Percentiles rank a stretch among this genome's conserved stretches.
Conservation (phyloP, 768 basidiomycete species). For the Lactarius psammicola region DNA sequence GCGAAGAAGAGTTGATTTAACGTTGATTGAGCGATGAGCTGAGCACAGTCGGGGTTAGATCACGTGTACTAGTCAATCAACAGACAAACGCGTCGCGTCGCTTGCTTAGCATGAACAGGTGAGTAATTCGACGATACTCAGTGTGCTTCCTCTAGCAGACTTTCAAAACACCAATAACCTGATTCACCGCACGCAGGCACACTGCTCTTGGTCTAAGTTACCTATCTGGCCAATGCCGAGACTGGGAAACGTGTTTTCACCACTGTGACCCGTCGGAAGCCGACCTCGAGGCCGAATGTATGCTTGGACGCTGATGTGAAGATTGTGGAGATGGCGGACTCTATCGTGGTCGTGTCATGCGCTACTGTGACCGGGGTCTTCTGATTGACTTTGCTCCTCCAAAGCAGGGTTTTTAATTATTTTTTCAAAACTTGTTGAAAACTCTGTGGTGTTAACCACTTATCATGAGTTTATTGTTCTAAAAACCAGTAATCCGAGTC, state of each 20-base stretch:
- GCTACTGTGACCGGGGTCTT: neutral
- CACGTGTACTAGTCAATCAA: constrained; percentile 13
- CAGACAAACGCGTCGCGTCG: constrained; percentile 6
- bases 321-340: neutral
- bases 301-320: neutral
- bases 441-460: no score
- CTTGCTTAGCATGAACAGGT: neutral
- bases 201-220: neutral
- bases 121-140: no score
- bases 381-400: no score
- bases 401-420: no score
- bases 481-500: no score
- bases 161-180: neutral
- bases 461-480: no score
- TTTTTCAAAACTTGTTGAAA: no score
- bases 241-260: neutral
- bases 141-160: neutral
- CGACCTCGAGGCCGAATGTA: neutral
- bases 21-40: neutral
- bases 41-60: neutral
- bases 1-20: neutral
- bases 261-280: neutral
- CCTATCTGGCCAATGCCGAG: neutral
- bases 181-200: neutral
- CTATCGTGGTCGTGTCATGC: neutral